Percentiles rank a stretch among this genome's conserved stretches.
phyloP scores from a whole-genome alignment of 1,139 yeast genomes.

The Blastobotrys proliferans region DNA sequence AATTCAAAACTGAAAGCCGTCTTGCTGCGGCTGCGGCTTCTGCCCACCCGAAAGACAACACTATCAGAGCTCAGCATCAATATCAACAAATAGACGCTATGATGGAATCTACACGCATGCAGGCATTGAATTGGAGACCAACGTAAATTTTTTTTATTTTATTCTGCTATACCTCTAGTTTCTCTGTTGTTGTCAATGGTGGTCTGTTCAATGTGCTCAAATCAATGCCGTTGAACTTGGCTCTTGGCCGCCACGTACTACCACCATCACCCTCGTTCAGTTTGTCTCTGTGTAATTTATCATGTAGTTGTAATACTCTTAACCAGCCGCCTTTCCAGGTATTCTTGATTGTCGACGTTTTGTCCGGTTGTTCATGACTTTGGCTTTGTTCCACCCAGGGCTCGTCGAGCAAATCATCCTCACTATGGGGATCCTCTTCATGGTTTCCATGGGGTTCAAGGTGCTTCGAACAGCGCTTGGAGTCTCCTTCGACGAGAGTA shows the following conservation, averaged over 20 bases:
- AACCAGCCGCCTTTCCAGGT: conserved; percentile 3
- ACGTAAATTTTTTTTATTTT: too few species aligned
- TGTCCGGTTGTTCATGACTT: too few species aligned
- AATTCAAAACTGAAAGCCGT: conserved; percentile 10
- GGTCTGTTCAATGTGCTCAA: conserved; percentile 2
- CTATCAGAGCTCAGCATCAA: conserved; percentile 6
- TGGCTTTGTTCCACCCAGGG: too few species aligned
- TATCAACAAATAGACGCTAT: conserved; percentile 1
- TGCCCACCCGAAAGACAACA: neutral
- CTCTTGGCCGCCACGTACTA: too few species aligned
- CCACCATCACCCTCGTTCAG: too few species aligned
- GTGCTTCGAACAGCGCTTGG: neutral
- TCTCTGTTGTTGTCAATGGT: neutral
- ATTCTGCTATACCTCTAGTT: neutral
- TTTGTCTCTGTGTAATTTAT: too few species aligned
- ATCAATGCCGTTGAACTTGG: too few species aligned
- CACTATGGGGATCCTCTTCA: neutral
- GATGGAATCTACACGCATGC: conserved; percentile 10
- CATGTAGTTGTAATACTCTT: conserved; percentile 1
- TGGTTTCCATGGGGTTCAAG: neutral
- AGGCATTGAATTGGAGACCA: conserved; percentile 9
- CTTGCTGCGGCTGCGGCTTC: neutral
- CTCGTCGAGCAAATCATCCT: too few species aligned
- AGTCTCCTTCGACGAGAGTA: neutral
- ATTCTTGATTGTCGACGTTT: conserved; percentile 1